Evolutionary conservation across 495 filamentous ascomycete species (phyloP), one percentile per base, ranked within the genome.

Genomic region (Aspergillus cavernicola): DNA sequence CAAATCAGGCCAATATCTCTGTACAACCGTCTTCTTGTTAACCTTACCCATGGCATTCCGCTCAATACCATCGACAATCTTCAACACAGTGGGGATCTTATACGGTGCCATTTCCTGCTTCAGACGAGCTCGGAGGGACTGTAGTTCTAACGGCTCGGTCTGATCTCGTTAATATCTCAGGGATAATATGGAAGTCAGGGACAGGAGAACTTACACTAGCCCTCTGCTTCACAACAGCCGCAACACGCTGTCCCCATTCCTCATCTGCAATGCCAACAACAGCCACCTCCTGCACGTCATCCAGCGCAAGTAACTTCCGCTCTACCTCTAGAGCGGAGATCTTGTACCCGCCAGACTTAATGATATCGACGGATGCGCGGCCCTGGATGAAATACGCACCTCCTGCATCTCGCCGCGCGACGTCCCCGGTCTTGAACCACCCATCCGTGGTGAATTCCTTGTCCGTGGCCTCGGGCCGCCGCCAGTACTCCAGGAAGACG

Each of bases 31-130:
- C 61, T 74, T 76, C 64, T 76, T 76, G 53, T 76, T 73, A 19
- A 76, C 69, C 47, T 76, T 76, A 40, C 73, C 73, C 73, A 76
- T 76, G 6, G 73, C 71, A 55, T 76, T 76, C 52, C 73, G 77
- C 46, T 71, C 74, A 31, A 74, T 80, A 15, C 47, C 60, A 24
- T 74, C 69, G 5, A 79, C 77, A 8, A 66, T 64, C 58, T 71
- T 72, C 46, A 76, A 36, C 8, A 76, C 66, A 0, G 70, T 69
- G 13, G 73, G 75, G 20, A 75, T 74, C 55, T 77, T 79, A 41
- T 76, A 80, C 18, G 77, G 66, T 0, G 71, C 73, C 66, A 74
- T 71, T 49, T 74, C 70, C 9, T 63, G 63, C 59, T 72, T 75
- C 18, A 76, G 62, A 8, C 64, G 55, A 2, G 66, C 51, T 4